A percentile compares a stretch with the other conserved stretches of the same genome.
Conservation (phyloP, 495 filamentous ascomycete species). For the Penicillium canariense region DNA sequence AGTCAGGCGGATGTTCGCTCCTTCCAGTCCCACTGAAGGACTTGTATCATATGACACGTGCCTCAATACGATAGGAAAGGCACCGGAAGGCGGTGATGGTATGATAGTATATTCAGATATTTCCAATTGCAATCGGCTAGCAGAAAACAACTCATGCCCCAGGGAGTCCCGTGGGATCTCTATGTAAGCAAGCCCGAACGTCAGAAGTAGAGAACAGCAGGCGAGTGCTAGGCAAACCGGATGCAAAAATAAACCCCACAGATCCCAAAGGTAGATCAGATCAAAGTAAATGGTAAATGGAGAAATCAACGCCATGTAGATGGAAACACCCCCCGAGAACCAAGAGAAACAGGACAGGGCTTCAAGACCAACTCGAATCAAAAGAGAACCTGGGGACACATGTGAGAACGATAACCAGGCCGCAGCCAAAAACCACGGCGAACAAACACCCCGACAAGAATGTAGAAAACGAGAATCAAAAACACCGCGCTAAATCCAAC, state of each 20-base stretch:
- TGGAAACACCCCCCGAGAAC: slow-evolving; percentile 8
- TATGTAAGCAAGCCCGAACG: slow-evolving; percentile 17
- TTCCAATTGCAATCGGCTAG: slow-evolving; percentile 11
- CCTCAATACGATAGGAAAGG: not conserved
- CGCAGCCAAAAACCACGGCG: slow-evolving; percentile 3
- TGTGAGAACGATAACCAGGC: not conserved
- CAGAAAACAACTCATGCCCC: slow-evolving; percentile 9
- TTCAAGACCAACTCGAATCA: slow-evolving; percentile 17
- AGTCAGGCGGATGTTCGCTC: too few species aligned
- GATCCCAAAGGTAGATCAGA: slow-evolving; percentile 2
- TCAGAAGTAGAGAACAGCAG: slow-evolving; percentile 2
- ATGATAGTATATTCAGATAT: slow-evolving; percentile 7
- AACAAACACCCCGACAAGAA: slow-evolving; percentile 7
- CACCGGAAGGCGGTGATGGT: not conserved
- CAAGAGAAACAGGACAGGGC: slow-evolving; percentile 5
- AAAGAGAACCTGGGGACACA: slow-evolving; percentile 13
- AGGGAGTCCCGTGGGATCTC: slow-evolving; percentile 25
- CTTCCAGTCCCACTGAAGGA: slow-evolving; percentile 19
- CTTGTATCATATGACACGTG: slow-evolving; percentile 7
- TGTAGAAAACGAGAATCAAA: slow-evolving; percentile 11
- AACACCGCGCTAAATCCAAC: slow-evolving; percentile 36
- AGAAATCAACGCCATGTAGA: slow-evolving; percentile 28
- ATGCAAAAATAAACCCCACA: not conserved
- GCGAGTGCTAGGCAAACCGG: slow-evolving; percentile 8
- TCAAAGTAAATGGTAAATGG: slow-evolving; percentile 3